These are phyloP conservation scores for Metschnikowia chrysomelidarum DNA, from an alignment of 805 yeast genomes.

Conservation along the genomic window DNA sequence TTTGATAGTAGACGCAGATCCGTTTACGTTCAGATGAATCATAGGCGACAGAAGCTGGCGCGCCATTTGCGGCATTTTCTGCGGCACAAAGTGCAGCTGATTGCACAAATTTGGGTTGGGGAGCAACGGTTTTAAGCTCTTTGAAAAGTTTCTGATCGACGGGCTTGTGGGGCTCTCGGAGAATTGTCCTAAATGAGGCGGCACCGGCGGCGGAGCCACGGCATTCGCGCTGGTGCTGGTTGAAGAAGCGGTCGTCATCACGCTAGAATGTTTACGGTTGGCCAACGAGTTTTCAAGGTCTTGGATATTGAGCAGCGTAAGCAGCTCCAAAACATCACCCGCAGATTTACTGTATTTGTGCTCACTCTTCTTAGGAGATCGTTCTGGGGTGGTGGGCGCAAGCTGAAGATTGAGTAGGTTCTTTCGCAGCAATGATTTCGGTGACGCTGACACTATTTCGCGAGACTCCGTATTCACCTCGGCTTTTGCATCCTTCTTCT, in stretches of 20 bases:
- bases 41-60: conserved; percentile 17
- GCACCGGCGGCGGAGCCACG: conserved; percentile 8
- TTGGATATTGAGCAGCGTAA: conserved; percentile 16
- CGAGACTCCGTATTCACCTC: conserved; percentile 1
- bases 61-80: conserved; percentile 15
- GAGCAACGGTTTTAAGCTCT: conserved; percentile 18
- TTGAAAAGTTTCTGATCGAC: conserved; percentile 16
- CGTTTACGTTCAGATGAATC: conserved; percentile 19
- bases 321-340: conserved; percentile 16
- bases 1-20: conserved; percentile 25
- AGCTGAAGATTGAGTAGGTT: conserved; percentile 9
- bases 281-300: conserved; percentile 16
- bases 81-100: conserved; percentile 13
- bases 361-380: neutral
- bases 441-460: neutral
- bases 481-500: neutral
- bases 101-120: conserved; percentile 20
- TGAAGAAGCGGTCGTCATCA: conserved; percentile 20
- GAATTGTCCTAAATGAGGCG: conserved; percentile 12
- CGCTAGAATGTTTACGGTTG: conserved; percentile 18
- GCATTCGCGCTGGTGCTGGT: conserved; percentile 16
- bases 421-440: conserved; percentile 4
- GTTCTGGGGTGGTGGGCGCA: conserved; percentile 5
- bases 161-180: conserved; percentile 18
- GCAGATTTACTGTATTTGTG: conserved; percentile 16